Conservation (phyloP, 2,329 filamentous ascomycete species). For the Pseudogymnoascus sp. region DNA sequence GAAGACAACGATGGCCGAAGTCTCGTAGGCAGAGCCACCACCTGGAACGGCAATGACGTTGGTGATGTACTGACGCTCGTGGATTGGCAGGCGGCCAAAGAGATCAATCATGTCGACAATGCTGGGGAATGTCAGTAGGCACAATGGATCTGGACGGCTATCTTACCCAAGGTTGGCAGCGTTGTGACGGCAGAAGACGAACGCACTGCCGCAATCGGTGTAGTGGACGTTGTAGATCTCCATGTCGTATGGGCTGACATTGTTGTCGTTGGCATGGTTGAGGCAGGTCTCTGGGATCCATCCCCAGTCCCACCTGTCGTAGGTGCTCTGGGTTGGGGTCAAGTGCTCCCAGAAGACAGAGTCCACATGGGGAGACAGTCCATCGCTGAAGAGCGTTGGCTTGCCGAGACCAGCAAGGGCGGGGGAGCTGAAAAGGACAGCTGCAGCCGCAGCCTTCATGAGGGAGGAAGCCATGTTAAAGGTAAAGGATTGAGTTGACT, state of each 20-base stretch:
- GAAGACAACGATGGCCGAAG: constrained; percentile 8
- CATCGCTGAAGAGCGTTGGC: constrained; percentile 2
- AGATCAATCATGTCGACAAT: constrained; percentile 15
- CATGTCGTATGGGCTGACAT: constrained; percentile 11
- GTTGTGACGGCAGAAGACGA: constrained; percentile 18
- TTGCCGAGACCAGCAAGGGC: not conserved
- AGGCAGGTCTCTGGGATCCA: constrained; percentile 17
- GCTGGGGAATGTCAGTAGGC: not conserved
- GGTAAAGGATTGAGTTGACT: not conserved
- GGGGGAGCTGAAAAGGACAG: not conserved
- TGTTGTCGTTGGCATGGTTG: constrained; percentile 13
- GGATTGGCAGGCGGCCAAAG: constrained; percentile 16
- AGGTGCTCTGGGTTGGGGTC: not conserved
- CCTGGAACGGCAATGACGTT: constrained; percentile 15
- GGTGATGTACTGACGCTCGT: constrained; percentile 17
- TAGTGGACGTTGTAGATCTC: constrained; percentile 16
- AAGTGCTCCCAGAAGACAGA: constrained; percentile 9
- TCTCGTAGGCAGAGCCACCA: constrained; percentile 11
- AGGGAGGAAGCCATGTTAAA: not conserved
- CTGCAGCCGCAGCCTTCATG: not conserved
- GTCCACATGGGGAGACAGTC: constrained; percentile 13
- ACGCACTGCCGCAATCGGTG: constrained; percentile 14
- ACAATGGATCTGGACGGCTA: not conserved
- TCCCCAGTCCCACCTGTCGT: constrained; percentile 13
- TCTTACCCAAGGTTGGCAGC: constrained; percentile 12